phyloP scores from a whole-genome alignment of 2,329 filamentous ascomycete species.

The Tolypocladium inflatum region DNA sequence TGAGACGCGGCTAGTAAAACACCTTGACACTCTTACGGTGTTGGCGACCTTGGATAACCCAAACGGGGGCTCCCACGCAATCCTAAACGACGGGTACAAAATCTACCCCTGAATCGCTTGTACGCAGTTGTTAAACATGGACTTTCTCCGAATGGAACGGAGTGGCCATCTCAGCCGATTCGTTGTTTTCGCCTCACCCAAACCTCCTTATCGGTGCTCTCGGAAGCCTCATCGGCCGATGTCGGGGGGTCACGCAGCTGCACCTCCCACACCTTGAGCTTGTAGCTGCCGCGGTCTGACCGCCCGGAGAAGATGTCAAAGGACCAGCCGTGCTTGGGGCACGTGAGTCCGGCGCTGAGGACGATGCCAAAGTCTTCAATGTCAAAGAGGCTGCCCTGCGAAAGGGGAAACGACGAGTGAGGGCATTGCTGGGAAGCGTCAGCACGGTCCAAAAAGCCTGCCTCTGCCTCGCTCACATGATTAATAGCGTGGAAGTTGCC shows the following conservation, averaged over 20 bases:
- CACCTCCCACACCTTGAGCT: constrained; percentile 54
- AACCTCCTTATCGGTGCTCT: constrained; percentile 20
- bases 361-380: constrained; percentile 64
- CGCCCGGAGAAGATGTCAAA: constrained; percentile 58
- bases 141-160: not conserved
- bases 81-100: not conserved
- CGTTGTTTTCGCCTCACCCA: constrained; percentile 34
- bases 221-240: not conserved
- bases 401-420: constrained; percentile 57
- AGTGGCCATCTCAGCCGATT: constrained; percentile 15
- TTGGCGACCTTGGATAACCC: not conserved
- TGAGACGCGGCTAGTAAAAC: not conserved
- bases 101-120: not conserved
- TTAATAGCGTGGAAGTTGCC: constrained; percentile 59
- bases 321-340: constrained; percentile 62
- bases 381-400: constrained; percentile 53
- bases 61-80: not conserved
- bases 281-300: constrained; percentile 53
- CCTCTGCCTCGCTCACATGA: constrained; percentile 42
- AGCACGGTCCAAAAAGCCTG: constrained; percentile 2
- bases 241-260: constrained; percentile 31
- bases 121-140: not conserved
- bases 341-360: constrained; percentile 52
- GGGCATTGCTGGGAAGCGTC: constrained; percentile 46
- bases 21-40: not conserved